These are phyloP conservation scores for Sphaceloma murrayae DNA, from an alignment of 2,329 filamentous ascomycete species.

Conservation along the genomic window DNA sequence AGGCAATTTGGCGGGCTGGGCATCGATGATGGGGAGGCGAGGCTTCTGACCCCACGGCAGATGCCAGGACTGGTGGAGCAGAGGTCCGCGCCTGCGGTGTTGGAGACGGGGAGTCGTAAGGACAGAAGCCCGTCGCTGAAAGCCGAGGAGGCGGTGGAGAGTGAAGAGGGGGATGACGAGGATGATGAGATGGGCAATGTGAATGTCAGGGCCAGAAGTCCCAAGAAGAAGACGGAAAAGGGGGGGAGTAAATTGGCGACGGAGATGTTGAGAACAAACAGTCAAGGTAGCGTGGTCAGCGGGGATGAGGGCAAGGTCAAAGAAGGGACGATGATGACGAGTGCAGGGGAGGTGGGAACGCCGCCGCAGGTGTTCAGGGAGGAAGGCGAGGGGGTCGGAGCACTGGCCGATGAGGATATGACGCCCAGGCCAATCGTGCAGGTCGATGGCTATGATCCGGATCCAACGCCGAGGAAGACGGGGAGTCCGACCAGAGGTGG, in stretches of 20 bases:
- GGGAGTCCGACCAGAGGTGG: slow-evolving; percentile 9
- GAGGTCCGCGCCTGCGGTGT: slow-evolving; percentile 52
- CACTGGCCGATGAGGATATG: slow-evolving; percentile 4
- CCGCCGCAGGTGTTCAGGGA: slow-evolving; percentile 17
- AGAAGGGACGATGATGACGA: slow-evolving; percentile 19
- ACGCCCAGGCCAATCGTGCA: slow-evolving; percentile 3
- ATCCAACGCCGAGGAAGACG: slow-evolving; percentile 11
- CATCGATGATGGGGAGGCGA: slow-evolving; percentile 38
- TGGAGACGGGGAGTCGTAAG: slow-evolving; percentile 18
- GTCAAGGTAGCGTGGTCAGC: slow-evolving; percentile 64
- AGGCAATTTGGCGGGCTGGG: slow-evolving; percentile 56
- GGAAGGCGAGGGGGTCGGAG: slow-evolving; percentile 2
- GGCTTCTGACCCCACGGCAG: slow-evolving; percentile 25
- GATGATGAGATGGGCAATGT: slow-evolving; percentile 73
- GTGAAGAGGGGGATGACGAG: slow-evolving; percentile 85
- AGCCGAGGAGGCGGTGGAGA: not conserved
- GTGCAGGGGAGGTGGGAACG: slow-evolving; percentile 18
- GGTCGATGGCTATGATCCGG: not conserved
- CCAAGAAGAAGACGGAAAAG: slow-evolving; percentile 49
- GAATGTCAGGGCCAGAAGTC: slow-evolving; percentile 43
- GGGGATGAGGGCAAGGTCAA: slow-evolving; percentile 35
- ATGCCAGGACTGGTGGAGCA: slow-evolving; percentile 52
- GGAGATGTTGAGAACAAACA: slow-evolving; percentile 97
- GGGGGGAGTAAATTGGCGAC: slow-evolving; percentile 77
- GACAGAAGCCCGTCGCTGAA: not conserved